Evolutionary conservation across 768 basidiomycete species (phyloP).

Genomic region (Lactarius evosmus): DNA sequence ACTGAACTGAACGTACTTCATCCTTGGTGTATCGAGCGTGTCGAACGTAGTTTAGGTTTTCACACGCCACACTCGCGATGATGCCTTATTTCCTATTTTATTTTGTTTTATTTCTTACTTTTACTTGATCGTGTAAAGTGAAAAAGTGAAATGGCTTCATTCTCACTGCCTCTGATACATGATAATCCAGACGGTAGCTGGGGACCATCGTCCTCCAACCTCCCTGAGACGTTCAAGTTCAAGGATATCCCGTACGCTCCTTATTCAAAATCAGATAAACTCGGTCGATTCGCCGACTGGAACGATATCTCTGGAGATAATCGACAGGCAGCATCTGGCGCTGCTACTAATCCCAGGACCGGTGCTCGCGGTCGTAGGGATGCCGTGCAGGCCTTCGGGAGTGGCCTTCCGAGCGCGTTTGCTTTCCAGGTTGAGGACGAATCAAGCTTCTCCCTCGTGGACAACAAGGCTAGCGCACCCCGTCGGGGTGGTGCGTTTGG

Average conservation of each 20-base stretch:
- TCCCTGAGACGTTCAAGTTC: conserved; percentile 93
- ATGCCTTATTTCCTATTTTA: conserved; percentile 12
- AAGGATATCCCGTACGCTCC: conserved; percentile 98
- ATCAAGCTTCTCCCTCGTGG: conserved; percentile 93
- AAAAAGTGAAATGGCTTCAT: conserved; percentile 69
- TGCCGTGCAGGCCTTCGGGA: conserved; percentile 83
- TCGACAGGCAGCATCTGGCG: conserved; percentile 53
- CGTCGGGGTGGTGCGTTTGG: conserved; percentile 67
- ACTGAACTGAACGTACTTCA: conserved; percentile 59
- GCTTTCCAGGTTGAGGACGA: conserved; percentile 98
- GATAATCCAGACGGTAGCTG: conserved; percentile 93
- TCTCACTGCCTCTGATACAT: conserved; percentile 81
- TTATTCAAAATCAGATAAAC: conserved; percentile 98
- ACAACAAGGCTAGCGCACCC: conserved; percentile 71
- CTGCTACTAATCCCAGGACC: conserved; percentile 42
- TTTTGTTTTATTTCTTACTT: background rate
- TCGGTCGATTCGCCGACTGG: conserved; percentile 98
- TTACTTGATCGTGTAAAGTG: too few relatives aligned
- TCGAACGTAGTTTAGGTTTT: background rate
- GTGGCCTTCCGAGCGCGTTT: conserved; percentile 86
- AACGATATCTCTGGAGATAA: conserved; percentile 70
- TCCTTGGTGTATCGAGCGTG: conserved; percentile 34
- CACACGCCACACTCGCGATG: conserved; percentile 25
- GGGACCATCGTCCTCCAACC: conserved; percentile 80
- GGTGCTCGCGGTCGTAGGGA: conserved; percentile 61